These are phyloP conservation scores for Glycine tomentella DNA, from an alignment of 306 rosid genomes.

Conservation along the genomic window DNA sequence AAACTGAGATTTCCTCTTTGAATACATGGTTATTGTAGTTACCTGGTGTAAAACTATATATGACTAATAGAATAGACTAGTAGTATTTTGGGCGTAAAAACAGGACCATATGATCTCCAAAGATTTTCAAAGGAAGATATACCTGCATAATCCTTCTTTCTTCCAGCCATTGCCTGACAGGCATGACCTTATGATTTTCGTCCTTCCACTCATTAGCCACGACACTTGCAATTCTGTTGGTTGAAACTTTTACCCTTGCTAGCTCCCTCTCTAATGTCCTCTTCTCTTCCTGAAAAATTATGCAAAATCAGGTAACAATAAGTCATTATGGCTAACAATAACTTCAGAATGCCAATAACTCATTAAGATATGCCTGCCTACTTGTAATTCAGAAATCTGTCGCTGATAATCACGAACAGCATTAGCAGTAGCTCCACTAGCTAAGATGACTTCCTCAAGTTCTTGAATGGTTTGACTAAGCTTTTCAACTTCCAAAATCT, in stretches of 20 bases:
- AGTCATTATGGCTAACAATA: background rate
- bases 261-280: conserved; percentile 86
- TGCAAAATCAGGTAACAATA: conserved; percentile 41
- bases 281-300: conserved; percentile 74
- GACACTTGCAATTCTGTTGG: conserved; percentile 79
- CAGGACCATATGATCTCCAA: background rate
- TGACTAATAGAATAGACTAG: background rate
- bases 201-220: conserved; percentile 97
- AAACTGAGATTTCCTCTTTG: background rate
- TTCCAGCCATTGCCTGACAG: conserved; percentile 92
- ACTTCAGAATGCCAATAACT: conserved; percentile 13
- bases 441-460: conserved; percentile 81
- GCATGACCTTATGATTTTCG: conserved; percentile 89
- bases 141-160: conserved; percentile 90
- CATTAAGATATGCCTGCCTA: conserved; percentile 48
- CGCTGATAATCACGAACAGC: conserved; percentile 75
- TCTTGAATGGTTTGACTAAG: conserved; percentile 85
- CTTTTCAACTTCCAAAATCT: conserved; percentile 85
- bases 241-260: conserved; percentile 81
- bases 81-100: background rate
- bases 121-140: conserved; percentile 28
- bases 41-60: conserved; percentile 7
- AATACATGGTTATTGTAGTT: conserved; percentile 3
- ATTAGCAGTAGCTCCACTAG: conserved; percentile 77
- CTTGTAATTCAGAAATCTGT: conserved; percentile 68